Percentiles rank a stretch among this genome's conserved stretches.
Conservation (phyloP, 1,284 basidiomycete genomes). For the Pterulicium gracile region DNA sequence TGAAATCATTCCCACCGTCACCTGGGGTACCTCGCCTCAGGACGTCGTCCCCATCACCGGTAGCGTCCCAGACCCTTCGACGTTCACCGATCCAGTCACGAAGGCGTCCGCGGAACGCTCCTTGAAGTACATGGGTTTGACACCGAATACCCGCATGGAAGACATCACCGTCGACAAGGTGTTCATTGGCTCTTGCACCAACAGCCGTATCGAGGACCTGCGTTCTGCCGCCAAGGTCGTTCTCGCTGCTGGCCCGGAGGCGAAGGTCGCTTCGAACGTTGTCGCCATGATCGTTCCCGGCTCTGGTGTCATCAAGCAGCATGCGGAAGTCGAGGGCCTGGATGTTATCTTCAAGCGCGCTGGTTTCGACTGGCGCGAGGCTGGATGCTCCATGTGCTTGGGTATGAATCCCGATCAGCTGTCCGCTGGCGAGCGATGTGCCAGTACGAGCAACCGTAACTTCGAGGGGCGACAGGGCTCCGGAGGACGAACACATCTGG, state of each 20-base stretch:
- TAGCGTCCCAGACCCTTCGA: slow-evolving; percentile 71
- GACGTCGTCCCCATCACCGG: slow-evolving; percentile 88
- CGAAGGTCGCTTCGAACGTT: slow-evolving; percentile 73
- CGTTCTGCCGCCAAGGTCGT: slow-evolving; percentile 83
- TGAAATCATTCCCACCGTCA: slow-evolving; percentile 90
- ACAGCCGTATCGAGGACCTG: slow-evolving; percentile 92
- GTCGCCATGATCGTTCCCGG: slow-evolving; percentile 95
- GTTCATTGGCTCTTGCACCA: slow-evolving; percentile 96
- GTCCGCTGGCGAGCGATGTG: slow-evolving; percentile 83
- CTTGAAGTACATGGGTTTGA: slow-evolving; percentile 87
- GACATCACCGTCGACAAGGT: slow-evolving; percentile 86
- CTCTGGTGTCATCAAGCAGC: slow-evolving; percentile 89
- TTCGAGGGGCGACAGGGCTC: slow-evolving; percentile 92
- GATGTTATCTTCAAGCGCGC: slow-evolving; percentile 88
- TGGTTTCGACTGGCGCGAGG: slow-evolving; percentile 96
- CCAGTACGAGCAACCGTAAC: slow-evolving; percentile 94
- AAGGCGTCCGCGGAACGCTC: slow-evolving; percentile 72
- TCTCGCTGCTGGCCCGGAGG: slow-evolving; percentile 62
- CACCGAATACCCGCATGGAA: slow-evolving; percentile 76
- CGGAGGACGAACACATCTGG: slow-evolving; percentile 86
- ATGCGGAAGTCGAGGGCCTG: slow-evolving; percentile 89
- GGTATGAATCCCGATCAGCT: slow-evolving; percentile 98
- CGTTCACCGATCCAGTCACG: slow-evolving; percentile 55
- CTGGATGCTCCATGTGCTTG: slow-evolving; percentile 96
- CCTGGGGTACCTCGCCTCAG: slow-evolving; percentile 95